These are phyloP conservation scores for Solanum microdontum DNA, from an alignment of 257 asterid species.

Conservation along the genomic window DNA sequence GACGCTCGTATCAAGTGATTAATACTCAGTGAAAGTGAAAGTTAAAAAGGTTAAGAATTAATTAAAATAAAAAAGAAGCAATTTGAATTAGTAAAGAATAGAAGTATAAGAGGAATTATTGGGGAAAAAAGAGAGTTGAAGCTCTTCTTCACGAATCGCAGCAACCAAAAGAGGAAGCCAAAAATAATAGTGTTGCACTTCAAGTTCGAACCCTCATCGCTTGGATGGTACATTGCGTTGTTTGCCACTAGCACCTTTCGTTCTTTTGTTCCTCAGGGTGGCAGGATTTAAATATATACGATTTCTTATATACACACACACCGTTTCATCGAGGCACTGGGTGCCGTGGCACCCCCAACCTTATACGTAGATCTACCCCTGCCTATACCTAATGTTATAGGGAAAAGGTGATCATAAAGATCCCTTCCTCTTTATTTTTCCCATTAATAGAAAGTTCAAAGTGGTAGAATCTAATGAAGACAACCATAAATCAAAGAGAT, in stretches of 20 bases:
- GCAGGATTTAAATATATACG: background rate
- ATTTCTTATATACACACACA: background rate
- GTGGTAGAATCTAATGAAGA: background rate
- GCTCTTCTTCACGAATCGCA: background rate
- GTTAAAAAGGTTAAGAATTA: background rate
- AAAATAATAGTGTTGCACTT: background rate
- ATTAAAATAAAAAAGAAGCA: background rate
- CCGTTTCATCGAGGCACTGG: background rate
- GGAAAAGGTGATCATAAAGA: background rate
- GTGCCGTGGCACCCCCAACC: background rate
- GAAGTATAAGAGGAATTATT: background rate
- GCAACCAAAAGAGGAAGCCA: background rate
- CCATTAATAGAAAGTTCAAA: background rate
- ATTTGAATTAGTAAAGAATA: background rate
- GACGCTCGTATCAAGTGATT: background rate
- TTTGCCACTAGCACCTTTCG: background rate
- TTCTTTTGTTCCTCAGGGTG: background rate
- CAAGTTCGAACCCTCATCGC: background rate
- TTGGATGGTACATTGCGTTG: background rate
- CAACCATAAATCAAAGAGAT: background rate
- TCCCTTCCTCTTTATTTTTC: background rate
- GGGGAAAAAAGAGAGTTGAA: background rate
- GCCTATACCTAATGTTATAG: background rate
- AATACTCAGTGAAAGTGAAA: background rate
- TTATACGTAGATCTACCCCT: background rate